A percentile compares a stretch with the other conserved stretches of the same genome.
These are phyloP conservation scores for Biscogniauxia sp. DNA, from an alignment of 2,329 filamentous ascomycete genomes.

Conservation along the genomic window DNA sequence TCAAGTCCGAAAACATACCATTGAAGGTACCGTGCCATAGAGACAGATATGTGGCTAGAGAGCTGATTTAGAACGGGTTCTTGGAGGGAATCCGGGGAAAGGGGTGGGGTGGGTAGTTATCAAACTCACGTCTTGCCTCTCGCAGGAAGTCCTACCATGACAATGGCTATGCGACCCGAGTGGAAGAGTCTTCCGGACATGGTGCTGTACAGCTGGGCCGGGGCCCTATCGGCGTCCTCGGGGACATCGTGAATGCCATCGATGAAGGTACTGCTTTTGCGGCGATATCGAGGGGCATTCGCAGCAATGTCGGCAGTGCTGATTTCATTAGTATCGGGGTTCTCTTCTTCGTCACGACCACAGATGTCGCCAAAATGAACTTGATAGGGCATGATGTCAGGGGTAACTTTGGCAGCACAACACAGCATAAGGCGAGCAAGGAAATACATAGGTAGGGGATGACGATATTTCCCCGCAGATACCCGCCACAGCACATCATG, in stretches of 20 bases:
- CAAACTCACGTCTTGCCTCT: slow-evolving; percentile 82
- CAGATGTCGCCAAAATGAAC: slow-evolving; percentile 18
- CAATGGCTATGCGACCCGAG: slow-evolving; percentile 94
- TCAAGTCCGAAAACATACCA: slow-evolving; percentile 54
- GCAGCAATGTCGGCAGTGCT: slow-evolving; percentile 91
- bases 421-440: too few species aligned
- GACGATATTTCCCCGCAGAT: background rate
- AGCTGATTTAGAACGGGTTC: slow-evolving; percentile 14
- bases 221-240: slow-evolving; percentile 78
- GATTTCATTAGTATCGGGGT: slow-evolving; percentile 33
- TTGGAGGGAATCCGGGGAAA: background rate
- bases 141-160: slow-evolving; percentile 91
- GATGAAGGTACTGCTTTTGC: slow-evolving; percentile 93
- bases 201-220: slow-evolving; percentile 95
- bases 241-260: slow-evolving; percentile 95
- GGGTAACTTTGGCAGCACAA: background rate
- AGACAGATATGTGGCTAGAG: slow-evolving; percentile 84
- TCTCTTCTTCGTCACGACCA: slow-evolving; percentile 13
- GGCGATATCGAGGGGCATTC: slow-evolving; percentile 83
- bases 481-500: background rate
- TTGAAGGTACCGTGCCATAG: slow-evolving; percentile 87
- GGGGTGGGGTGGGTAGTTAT: background rate
- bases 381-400: slow-evolving; percentile 16
- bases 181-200: slow-evolving; percentile 97
- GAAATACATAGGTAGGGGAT: background rate